Conservation (phyloP, 169 alveolate genomes). For the Plasmodium coatneyi region DNA sequence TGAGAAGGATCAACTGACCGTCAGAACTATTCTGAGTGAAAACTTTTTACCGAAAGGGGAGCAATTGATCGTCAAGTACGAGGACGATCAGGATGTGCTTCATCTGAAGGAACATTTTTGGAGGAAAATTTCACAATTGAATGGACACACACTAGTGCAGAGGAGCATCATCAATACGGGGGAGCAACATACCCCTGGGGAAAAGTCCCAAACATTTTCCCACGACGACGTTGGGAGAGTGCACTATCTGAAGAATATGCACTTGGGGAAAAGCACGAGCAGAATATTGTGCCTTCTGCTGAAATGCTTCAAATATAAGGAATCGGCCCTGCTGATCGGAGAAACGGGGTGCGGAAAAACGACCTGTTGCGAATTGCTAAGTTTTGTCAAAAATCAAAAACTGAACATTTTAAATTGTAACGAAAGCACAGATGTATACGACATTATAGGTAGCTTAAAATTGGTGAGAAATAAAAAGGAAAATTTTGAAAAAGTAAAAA, state of each 20-base stretch:
- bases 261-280: slow-evolving; percentile 82
- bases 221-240: slow-evolving; percentile 54
- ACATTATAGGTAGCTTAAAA: slow-evolving; percentile 95
- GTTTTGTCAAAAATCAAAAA: slow-evolving; percentile 82
- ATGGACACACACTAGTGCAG: not conserved
- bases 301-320: slow-evolving; percentile 93
- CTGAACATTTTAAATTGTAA: slow-evolving; percentile 94
- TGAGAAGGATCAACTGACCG: slow-evolving; percentile 88
- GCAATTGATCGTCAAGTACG: slow-evolving; percentile 5
- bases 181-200: not conserved
- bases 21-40: slow-evolving; percentile 84
- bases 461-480: slow-evolving; percentile 85
- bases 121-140: not conserved
- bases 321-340: slow-evolving; percentile 99
- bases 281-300: slow-evolving; percentile 91
- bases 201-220: slow-evolving; percentile 17
- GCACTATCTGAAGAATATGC: slow-evolving; percentile 68
- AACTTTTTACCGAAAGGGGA: slow-evolving; percentile 38
- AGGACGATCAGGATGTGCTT: slow-evolving; percentile 15
- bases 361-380: slow-evolving; percentile 93
- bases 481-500: slow-evolving; percentile 54
- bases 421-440: slow-evolving; percentile 97
- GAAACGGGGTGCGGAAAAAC: slow-evolving; percentile 99
- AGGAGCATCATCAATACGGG: not conserved
- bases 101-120: slow-evolving; percentile 15